Base-by-base conservation (phyloP, 345 rosid species). In the Eucalyptus pumila region DNA sequence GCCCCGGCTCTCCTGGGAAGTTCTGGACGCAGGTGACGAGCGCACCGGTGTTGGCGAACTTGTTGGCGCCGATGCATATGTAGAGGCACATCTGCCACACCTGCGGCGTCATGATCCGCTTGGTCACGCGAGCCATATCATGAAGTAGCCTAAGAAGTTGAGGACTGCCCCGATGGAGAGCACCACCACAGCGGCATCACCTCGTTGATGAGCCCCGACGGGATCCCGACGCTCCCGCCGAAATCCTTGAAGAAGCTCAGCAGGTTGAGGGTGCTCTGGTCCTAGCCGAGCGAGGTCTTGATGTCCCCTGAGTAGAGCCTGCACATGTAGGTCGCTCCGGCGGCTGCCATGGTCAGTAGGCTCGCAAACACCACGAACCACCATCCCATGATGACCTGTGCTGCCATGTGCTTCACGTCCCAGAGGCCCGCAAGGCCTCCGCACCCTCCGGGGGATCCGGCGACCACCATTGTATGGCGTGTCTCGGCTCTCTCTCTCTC, bases 61-160 rank as follows among this genome's bases (percentile, higher is more conserved):
- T 8, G 67, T 95, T 95, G 8, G 95, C 95, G 3, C 95, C 96
- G 8, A 94, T 85, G 83, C 93, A 94, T 32, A 95, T 95, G 90
- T 94, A 95, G 49, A 94, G 87, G 90, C 96, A 95, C 96, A 95
- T 95, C 4, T 92, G 94, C 96, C 97, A 95, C 4, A 95, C 91
- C 8, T 56, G 88, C 1, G 91, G 94, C 2, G 7, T 87, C 2
- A 95, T 23, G 6, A 95, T 91, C 72, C 83, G 91, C 42, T 89
- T 89, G 49, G 94, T 89, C 27, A 95, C 96, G 81, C 91, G 1
- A 94, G 89, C 97, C 96, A 95, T 2, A 95, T 93, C 96, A 95
- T 95, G 92, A 95, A 92, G 92, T 95, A 95, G 37, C 97, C 96
- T 26, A 89, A 92, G 85, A 95, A 92, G 89, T 95, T 95, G 85